A percentile compares a stretch with the other conserved stretches of the same genome.
These are phyloP conservation scores for Lachancea fermentati DNA, from an alignment of 805 yeast species.

Conservation along the genomic window DNA sequence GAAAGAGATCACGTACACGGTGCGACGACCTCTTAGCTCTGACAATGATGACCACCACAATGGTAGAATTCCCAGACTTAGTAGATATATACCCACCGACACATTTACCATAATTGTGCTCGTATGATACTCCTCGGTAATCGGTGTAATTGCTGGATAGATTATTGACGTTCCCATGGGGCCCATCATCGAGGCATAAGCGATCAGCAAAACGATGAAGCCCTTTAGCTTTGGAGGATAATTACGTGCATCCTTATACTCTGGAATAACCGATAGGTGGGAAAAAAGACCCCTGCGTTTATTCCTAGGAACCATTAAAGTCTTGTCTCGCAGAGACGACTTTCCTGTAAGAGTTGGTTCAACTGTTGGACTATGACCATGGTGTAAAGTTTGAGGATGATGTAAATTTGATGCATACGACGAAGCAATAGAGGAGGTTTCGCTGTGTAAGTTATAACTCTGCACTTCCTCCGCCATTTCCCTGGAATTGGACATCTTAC, in stretches of 20 bases:
- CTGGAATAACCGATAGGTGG: conserved; percentile 49
- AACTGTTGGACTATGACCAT: neutral
- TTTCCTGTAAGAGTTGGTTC: conserved; percentile 3
- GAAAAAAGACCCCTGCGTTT: conserved; percentile 59
- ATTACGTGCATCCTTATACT: conserved; percentile 65
- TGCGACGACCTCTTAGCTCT: conserved; percentile 69
- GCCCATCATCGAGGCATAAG: conserved; percentile 70
- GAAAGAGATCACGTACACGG: conserved; percentile 67
- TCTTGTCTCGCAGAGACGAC: conserved; percentile 13
- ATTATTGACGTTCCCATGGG: conserved; percentile 88
- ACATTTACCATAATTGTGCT: conserved; percentile 58
- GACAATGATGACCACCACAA: conserved; percentile 85
- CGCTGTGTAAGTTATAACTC: neutral
- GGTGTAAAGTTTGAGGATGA: neutral
- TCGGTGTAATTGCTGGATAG: conserved; percentile 67
- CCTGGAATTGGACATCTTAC: neutral
- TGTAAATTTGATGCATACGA: neutral
- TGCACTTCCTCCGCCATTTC: neutral
- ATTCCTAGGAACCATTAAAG: conserved; percentile 18
- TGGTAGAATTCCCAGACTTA: conserved; percentile 74
- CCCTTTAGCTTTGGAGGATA: conserved; percentile 48
- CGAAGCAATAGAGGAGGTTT: neutral
- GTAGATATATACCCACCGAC: conserved; percentile 71
- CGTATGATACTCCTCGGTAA: conserved; percentile 51
- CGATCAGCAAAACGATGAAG: conserved; percentile 57